Evolutionary conservation across 768 basidiomycete genomes (phyloP), one percentile per base, ranked within the genome.

Genomic region (Rhizopogon vinicolor): DNA sequence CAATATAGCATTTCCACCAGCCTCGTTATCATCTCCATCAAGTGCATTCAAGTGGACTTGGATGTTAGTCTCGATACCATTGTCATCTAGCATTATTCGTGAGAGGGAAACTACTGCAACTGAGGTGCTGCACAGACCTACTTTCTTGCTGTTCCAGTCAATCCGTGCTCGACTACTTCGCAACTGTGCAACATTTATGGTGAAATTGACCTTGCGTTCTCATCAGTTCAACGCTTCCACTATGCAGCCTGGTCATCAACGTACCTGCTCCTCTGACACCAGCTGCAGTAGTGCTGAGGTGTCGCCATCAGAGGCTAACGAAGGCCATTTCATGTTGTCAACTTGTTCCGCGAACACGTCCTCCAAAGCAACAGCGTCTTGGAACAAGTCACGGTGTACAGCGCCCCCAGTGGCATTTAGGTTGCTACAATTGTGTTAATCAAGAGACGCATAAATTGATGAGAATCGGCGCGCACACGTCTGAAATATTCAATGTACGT

Each of bases 61-160:
- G 51, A 93, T 74, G 7, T 72, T 66, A 4, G 86, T 89, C 70
- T 94, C 91, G 46, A 92, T 85, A 62, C 91, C 82, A 68, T 92
- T 87, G 63, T 94, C 91, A 64, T 91, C 91, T 93, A 37, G 3
- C 12, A 37, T 37, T 35, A 14, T 49, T 22, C 22, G 9, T 49
- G 19, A 49, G 46, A 35, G 5, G 22, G 35, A 37, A 22, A 10
- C 5, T 8, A 37, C 41, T 51, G 22, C 13, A 9, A 44, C 42
- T 16, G 9, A 51, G 46, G 48, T 6, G 18, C 19, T 43, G 13
- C 51, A 39, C 52, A 39, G 39, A 89, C 91, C 90, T 60, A 88
- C 87, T 77, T 91, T 91, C 73, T 92, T 92, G 69, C 91, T 96
- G 61, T 91, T 91, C 82, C 87, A 92, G 63, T 92, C 89, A 37